A percentile compares a stretch with the other conserved stretches of the same genome.
Evolutionary conservation across 768 basidiomycete genomes (phyloP).

Genomic region (Clavaria fumosa): DNA sequence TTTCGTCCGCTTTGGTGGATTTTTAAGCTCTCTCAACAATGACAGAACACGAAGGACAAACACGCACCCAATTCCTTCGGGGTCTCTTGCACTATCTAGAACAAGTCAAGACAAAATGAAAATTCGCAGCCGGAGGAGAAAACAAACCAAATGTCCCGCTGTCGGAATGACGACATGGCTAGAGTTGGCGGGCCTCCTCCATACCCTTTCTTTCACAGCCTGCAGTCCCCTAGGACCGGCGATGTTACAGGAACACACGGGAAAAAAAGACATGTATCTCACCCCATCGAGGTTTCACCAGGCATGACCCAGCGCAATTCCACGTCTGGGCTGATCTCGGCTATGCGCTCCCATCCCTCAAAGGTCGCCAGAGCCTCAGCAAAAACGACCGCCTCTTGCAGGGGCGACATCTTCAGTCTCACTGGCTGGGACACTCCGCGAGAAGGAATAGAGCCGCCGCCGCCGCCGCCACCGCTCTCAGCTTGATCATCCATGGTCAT

Average conservation of each 20-base stretch:
- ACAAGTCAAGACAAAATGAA: no score
- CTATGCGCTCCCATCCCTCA: constrained; percentile 28
- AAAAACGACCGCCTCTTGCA: constrained; percentile 54
- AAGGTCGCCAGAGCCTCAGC: constrained; percentile 28
- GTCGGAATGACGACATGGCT: constrained; percentile 24
- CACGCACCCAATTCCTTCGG: no score
- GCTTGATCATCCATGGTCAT: no score
- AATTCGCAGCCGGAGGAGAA: no score
- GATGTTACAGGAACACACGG: background rate
- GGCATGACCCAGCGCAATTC: constrained; percentile 42
- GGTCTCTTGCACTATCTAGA: no score
- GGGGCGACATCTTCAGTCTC: constrained; percentile 46
- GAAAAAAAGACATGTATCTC: constrained; percentile 8
- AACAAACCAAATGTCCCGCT: constrained; percentile 32
- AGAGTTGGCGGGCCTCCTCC: constrained; percentile 27
- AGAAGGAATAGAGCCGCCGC: no score
- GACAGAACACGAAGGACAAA: no score
- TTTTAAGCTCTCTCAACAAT: no score
- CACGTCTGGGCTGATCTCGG: constrained; percentile 33
- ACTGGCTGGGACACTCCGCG: constrained; percentile 16
- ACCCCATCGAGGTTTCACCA: constrained; percentile 23
- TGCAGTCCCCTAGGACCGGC: no score
- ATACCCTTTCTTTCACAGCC: constrained; percentile 25
- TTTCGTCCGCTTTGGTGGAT: no score
- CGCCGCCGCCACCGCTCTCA: constrained; percentile 19